Conservation (phyloP, 345 rosid genomes). For the Brassica juncea region DNA sequence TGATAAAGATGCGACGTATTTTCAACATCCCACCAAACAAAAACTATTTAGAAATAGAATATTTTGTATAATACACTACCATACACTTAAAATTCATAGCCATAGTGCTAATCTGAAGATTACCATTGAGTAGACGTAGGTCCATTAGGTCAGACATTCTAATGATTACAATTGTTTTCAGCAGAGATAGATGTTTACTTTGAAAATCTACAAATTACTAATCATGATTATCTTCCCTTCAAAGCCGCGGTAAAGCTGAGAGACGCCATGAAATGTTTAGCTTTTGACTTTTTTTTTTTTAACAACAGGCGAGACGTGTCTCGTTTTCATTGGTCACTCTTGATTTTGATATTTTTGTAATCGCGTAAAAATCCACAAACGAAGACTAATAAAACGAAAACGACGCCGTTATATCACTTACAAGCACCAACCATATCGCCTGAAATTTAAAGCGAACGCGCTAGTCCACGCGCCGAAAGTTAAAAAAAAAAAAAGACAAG, state of each 20-base stretch:
- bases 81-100: background rate
- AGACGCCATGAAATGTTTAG: constrained; percentile 13
- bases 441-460: constrained; percentile 12
- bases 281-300: constrained; percentile 16
- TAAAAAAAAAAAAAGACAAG: constrained; percentile 13
- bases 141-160: constrained; percentile 23
- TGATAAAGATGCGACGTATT: background rate
- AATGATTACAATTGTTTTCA: constrained; percentile 38
- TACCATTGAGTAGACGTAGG: constrained; percentile 25
- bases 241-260: constrained; percentile 35
- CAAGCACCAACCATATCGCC: constrained; percentile 33
- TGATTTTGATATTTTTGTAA: background rate
- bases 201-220: constrained; percentile 17
- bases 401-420: constrained; percentile 2
- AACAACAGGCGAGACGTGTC: constrained; percentile 17
- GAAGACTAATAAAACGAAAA: background rate
- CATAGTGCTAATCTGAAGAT: background rate
- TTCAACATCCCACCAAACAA: constrained; percentile 12
- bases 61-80: background rate
- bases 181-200: background rate
- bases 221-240: constrained; percentile 38
- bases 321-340: background rate
- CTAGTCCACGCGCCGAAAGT: constrained; percentile 36
- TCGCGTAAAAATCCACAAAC: constrained; percentile 27
- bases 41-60: constrained; percentile 1